A percentile compares a stretch with the other conserved stretches of the same genome.
Evolutionary conservation across 148 eudicot genomes (phyloP).

Genomic region (Suaeda aralocaspica): DNA sequence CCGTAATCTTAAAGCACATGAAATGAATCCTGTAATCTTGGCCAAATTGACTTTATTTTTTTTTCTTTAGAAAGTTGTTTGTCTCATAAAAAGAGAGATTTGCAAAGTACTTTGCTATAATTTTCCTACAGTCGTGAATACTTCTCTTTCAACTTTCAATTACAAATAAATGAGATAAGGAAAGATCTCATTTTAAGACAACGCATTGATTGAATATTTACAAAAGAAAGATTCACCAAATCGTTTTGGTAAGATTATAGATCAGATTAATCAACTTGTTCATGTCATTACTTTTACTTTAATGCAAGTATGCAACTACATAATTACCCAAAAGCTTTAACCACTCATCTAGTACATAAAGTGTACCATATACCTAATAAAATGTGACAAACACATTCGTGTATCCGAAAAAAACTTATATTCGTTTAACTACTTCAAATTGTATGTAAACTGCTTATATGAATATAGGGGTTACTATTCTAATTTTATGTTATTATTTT

Average conservation of each 20-base stretch:
- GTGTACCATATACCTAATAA: too few relatives aligned
- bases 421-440: too few relatives aligned
- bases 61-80: conserved; percentile 20
- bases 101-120: neutral
- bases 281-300: conserved; percentile 5
- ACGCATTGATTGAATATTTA: neutral
- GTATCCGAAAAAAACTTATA: too few relatives aligned
- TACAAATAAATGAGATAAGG: neutral
- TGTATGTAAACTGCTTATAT: too few relatives aligned
- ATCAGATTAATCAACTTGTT: conserved; percentile 1
- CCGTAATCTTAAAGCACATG: conserved; percentile 6
- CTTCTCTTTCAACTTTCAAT: neutral
- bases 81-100: conserved; percentile 5
- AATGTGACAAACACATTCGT: too few relatives aligned
- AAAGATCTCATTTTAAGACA: neutral
- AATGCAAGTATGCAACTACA: neutral
- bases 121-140: neutral
- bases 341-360: too few relatives aligned
- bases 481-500: too few relatives aligned
- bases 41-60: conserved; percentile 3
- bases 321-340: neutral
- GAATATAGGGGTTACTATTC: too few relatives aligned
- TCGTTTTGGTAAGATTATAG: conserved; percentile 6
- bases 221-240: conserved; percentile 4
- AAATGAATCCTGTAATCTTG: conserved; percentile 11